Percentiles rank a stretch among this genome's conserved stretches.
Conservation (phyloP, 495 filamentous ascomycete genomes). For the Bacidia rubella region DNA sequence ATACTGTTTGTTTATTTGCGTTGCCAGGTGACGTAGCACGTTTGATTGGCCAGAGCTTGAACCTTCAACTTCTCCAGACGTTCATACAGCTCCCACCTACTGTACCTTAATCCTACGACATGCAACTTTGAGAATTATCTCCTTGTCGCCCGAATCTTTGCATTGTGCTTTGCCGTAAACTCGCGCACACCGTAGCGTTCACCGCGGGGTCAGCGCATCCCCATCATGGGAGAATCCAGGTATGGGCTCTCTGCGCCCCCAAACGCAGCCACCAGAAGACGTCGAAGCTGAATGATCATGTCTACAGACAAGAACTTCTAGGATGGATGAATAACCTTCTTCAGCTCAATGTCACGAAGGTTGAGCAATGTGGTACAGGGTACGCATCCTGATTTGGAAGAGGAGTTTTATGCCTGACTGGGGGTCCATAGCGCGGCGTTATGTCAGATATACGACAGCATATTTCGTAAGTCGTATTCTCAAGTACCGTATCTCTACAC, state of each 20-base stretch:
- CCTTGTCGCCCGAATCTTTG: too few relatives aligned
- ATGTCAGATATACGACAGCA: constrained; percentile 95
- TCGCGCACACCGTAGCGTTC: not conserved
- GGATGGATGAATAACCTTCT: constrained; percentile 96
- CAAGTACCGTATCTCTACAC: not conserved
- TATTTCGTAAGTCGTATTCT: constrained; percentile 52
- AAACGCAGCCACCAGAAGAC: not conserved
- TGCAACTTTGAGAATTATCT: too few relatives aligned
- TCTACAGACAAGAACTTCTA: constrained; percentile 82
- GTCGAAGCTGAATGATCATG: not conserved
- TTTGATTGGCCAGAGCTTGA: not conserved
- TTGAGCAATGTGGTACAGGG: constrained; percentile 98
- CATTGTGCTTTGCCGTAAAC: too few relatives aligned
- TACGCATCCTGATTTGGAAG: constrained; percentile 34
- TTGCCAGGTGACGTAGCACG: not conserved
- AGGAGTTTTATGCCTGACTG: constrained; percentile 5
- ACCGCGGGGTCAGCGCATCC: too few relatives aligned
- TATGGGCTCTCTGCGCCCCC: constrained; percentile 18
- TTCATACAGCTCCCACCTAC: not conserved
- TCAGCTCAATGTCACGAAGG: constrained; percentile 92
- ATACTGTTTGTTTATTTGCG: not conserved
- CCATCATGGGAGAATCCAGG: constrained; percentile 44
- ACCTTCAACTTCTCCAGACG: not conserved
- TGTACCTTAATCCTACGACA: too few relatives aligned
- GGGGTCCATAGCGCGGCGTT: constrained; percentile 60